A percentile compares a stretch with the other conserved stretches of the same genome.
phyloP scores from a whole-genome alignment of 495 filamentous ascomycete species.

The Talaromyces wortmannii region DNA sequence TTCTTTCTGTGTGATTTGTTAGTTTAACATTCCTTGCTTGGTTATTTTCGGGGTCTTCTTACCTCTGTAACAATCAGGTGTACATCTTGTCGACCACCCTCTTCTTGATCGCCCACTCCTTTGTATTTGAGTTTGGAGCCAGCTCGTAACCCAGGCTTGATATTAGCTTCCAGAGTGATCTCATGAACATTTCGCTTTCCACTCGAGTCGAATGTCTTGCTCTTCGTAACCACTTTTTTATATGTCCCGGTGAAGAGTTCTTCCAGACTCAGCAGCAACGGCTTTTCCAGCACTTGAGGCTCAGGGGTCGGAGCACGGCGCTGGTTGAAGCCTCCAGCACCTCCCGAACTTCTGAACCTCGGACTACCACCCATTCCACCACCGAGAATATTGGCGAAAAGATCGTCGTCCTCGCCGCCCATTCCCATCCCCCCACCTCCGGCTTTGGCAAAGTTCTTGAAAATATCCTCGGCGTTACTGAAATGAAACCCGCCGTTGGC shows the following conservation, averaged over 20 bases:
- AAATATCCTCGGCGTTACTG: conserved; percentile 76
- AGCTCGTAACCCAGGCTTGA: conserved; percentile 90
- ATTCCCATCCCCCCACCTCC: conserved; percentile 41
- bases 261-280: conserved; percentile 74
- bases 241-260: conserved; percentile 77
- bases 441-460: conserved; percentile 65
- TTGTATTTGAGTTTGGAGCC: conserved; percentile 97
- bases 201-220: conserved; percentile 80
- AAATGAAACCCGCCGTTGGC: conserved; percentile 60
- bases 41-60: conserved; percentile 21
- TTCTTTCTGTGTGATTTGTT: conserved; percentile 54
- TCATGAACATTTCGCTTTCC: conserved; percentile 83
- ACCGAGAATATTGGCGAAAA: conserved; percentile 36
- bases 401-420: conserved; percentile 46
- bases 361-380: conserved; percentile 31
- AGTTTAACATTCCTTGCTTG: not conserved
- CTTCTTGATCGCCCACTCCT: conserved; percentile 92
- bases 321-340: conserved; percentile 37
- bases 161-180: conserved; percentile 83
- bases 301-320: conserved; percentile 62
- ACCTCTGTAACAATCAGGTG: conserved; percentile 94
- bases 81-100: conserved; percentile 93
- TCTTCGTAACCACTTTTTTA: conserved; percentile 97
- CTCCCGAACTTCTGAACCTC: conserved; percentile 18
- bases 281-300: conserved; percentile 82